Evolutionary conservation across 1,284 basidiomycete species (phyloP).

Genomic region (Rhodotorula sp.): DNA sequence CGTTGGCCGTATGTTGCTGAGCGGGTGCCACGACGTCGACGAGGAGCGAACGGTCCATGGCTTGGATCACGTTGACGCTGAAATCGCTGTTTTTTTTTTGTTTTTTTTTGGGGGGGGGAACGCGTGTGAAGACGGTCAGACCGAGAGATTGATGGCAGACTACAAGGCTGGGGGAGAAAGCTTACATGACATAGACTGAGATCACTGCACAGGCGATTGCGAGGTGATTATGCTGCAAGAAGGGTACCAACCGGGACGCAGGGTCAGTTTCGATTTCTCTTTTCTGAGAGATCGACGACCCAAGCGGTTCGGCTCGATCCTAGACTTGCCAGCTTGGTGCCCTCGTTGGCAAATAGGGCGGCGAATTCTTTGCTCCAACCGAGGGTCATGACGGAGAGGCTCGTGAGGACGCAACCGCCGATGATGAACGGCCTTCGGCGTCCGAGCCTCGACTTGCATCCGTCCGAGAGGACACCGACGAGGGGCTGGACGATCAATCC

Average conservation of each 20-base stretch:
- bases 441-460: conserved; percentile 47
- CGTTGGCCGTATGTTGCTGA: conserved; percentile 81
- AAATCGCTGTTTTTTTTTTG: conserved; percentile 66
- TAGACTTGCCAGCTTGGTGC: conserved; percentile 29
- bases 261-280: neutral
- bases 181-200: conserved; percentile 72
- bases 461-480: conserved; percentile 47
- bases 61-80: conserved; percentile 86
- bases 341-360: conserved; percentile 23
- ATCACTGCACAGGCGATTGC: conserved; percentile 77
- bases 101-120: too few relatives aligned
- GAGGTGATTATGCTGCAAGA: conserved; percentile 59
- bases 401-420: conserved; percentile 43
- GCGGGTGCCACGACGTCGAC: conserved; percentile 62
- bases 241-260: neutral
- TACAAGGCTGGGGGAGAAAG: neutral
- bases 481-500: conserved; percentile 49
- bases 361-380: conserved; percentile 48
- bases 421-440: conserved; percentile 49
- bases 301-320: too few relatives aligned
- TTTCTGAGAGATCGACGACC: too few relatives aligned
- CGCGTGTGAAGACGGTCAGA: neutral
- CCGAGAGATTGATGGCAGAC: too few relatives aligned
- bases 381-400: conserved; percentile 46
- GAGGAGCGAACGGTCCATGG: conserved; percentile 75